phyloP scores from a whole-genome alignment of 176 grass and related monocot genomes.

The Tuctoria greenei region DNA sequence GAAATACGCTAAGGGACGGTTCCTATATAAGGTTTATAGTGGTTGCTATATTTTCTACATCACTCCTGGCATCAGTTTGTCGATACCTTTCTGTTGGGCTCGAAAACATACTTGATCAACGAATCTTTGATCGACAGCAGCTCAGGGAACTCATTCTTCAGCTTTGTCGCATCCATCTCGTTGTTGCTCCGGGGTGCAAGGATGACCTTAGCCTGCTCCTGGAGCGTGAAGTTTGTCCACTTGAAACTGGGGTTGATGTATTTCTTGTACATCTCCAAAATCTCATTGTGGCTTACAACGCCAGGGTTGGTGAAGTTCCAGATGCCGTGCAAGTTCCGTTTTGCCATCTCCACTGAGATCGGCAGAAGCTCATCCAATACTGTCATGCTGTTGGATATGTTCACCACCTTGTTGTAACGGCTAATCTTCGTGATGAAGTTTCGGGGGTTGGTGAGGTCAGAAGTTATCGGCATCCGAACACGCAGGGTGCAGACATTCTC shows the following conservation, averaged over 20 bases:
- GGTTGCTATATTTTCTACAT: constrained; percentile 25
- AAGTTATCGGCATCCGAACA: constrained; percentile 73
- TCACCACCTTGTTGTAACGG: constrained; percentile 70
- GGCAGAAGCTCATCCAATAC: constrained; percentile 81
- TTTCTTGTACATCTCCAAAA: constrained; percentile 71
- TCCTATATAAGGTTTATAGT: constrained; percentile 33
- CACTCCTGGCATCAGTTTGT: constrained; percentile 31
- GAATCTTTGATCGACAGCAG: constrained; percentile 77
- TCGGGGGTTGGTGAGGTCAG: constrained; percentile 73
- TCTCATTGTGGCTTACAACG: constrained; percentile 72
- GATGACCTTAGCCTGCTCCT: constrained; percentile 82
- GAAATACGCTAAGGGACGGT: constrained; percentile 15
- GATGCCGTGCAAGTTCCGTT: constrained; percentile 61
- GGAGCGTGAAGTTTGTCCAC: constrained; percentile 73
- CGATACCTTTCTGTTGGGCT: constrained; percentile 72
- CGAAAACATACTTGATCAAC: constrained; percentile 74
- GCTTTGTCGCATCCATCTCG: constrained; percentile 66
- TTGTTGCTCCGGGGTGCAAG: constrained; percentile 76
- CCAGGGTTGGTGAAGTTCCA: constrained; percentile 89
- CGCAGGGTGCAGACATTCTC: constrained; percentile 79
- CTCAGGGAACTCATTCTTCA: constrained; percentile 73
- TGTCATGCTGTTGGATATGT: constrained; percentile 86
- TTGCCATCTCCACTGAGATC: constrained; percentile 76
- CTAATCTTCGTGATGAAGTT: constrained; percentile 90
- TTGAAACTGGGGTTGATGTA: constrained; percentile 61